Evolutionary conservation across 805 yeast species (phyloP).

Genomic region (Wickerhamiella hasegawae): DNA sequence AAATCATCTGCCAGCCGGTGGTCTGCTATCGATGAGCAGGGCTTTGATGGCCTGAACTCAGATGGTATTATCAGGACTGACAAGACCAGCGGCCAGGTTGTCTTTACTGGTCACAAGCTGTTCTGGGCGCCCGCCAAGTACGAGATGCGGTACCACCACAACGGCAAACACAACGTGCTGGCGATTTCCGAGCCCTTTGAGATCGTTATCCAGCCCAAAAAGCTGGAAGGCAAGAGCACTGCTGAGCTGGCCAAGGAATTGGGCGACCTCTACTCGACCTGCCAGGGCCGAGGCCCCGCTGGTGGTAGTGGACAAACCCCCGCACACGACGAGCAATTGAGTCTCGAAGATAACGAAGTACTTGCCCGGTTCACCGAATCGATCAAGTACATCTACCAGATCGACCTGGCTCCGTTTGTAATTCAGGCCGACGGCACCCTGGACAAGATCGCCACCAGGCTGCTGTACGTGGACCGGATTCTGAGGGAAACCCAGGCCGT

Average conservation of each 20-base stretch:
- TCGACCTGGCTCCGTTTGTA: constrained; percentile 11
- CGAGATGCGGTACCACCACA: constrained; percentile 58
- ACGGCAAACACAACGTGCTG: constrained; percentile 54
- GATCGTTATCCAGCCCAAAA: constrained; percentile 26
- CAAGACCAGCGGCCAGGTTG: constrained; percentile 28
- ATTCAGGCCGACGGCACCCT: constrained; percentile 6
- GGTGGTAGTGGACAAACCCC: too few species aligned
- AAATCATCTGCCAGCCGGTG: constrained; percentile 8
- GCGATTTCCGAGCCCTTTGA: constrained; percentile 52
- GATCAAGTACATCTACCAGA: constrained; percentile 3
- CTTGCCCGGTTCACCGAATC: constrained; percentile 9
- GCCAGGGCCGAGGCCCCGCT: neutral
- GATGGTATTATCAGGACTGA: constrained; percentile 11
- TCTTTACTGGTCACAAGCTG: constrained; percentile 33
- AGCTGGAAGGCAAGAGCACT: constrained; percentile 20
- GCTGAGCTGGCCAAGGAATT: constrained; percentile 22
- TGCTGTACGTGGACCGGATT: neutral
- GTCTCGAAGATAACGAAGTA: constrained; percentile 4
- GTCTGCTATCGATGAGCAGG: constrained; percentile 4
- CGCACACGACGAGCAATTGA: neutral
- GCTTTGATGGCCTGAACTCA: constrained; percentile 10
- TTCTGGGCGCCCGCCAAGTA: constrained; percentile 56
- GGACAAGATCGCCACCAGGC: constrained; percentile 3
- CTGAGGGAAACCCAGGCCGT: neutral
- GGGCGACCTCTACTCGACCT: constrained; percentile 1